These are phyloP conservation scores for Tetracladium maxilliforme DNA, from an alignment of 2,329 filamentous ascomycete species.

Conservation along the genomic window DNA sequence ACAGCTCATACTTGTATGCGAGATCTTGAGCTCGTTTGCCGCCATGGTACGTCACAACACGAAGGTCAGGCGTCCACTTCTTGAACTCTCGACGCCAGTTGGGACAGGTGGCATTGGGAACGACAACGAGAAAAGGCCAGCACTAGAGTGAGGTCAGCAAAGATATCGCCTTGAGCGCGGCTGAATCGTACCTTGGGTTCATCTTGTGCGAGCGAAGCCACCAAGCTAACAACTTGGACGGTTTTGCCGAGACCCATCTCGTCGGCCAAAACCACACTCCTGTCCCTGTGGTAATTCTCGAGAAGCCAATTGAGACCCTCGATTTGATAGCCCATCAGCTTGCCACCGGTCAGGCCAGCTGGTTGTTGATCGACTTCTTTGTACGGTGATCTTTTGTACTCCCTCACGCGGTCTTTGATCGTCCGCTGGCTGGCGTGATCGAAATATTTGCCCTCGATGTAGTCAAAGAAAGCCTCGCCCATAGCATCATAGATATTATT, in stretches of 20 bases:
- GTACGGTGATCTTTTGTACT: too few species aligned
- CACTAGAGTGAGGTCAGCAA: slow-evolving; percentile 41
- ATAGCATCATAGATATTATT: too few species aligned
- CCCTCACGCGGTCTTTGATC: slow-evolving; percentile 55
- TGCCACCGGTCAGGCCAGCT: slow-evolving; percentile 54
- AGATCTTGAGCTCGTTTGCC: slow-evolving; percentile 59
- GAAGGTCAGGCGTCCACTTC: slow-evolving; percentile 73
- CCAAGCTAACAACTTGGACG: slow-evolving; percentile 75
- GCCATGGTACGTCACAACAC: slow-evolving; percentile 89
- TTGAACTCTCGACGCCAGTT: slow-evolving; percentile 97
- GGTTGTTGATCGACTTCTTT: slow-evolving; percentile 56
- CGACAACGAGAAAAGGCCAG: slow-evolving; percentile 86
- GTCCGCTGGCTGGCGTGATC: slow-evolving; percentile 33
- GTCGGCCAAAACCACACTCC: slow-evolving; percentile 85
- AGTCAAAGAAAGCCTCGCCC: slow-evolving; percentile 82
- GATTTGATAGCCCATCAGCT: slow-evolving; percentile 86
- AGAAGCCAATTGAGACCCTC: slow-evolving; percentile 93
- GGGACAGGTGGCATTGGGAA: slow-evolving; percentile 89
- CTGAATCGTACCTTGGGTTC: slow-evolving; percentile 23
- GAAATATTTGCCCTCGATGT: slow-evolving; percentile 66
- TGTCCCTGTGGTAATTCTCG: slow-evolving; percentile 69
- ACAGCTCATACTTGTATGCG: slow-evolving; percentile 74
- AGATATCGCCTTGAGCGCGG: slow-evolving; percentile 2
- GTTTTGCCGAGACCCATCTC: slow-evolving; percentile 99
- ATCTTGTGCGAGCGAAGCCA: slow-evolving; percentile 58